These are phyloP conservation scores for Trichomonas tenax DNA, from an alignment of 208 protist species.

Conservation along the genomic window DNA sequence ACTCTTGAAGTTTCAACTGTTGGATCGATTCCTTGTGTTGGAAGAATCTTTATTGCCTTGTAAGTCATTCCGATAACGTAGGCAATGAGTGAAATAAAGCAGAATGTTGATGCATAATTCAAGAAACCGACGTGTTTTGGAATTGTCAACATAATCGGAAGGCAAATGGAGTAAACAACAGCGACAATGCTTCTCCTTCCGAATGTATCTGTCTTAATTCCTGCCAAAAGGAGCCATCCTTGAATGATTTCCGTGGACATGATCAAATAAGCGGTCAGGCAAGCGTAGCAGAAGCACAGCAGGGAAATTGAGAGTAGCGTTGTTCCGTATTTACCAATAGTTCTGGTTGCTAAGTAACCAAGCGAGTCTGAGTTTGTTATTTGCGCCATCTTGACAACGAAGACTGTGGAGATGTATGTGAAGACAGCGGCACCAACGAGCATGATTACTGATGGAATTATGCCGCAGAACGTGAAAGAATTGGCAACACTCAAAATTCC, in stretches of 20 bases:
- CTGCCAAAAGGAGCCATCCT: not conserved
- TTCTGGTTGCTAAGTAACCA: not conserved
- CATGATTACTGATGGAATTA: not conserved
- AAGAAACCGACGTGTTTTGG: not conserved
- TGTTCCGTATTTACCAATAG: not conserved
- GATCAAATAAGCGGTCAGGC: not conserved
- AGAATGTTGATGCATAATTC: not conserved
- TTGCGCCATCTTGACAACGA: not conserved
- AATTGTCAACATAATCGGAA: not conserved
- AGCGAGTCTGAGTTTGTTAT: not conserved
- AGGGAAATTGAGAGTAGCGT: not conserved
- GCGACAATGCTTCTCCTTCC: not conserved
- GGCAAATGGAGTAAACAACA: not conserved
- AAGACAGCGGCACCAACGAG: not conserved
- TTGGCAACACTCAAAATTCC: not conserved
- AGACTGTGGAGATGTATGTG: not conserved
- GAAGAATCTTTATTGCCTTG: not conserved
- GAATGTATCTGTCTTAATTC: not conserved
- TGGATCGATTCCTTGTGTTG: not conserved
- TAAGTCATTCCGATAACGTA: not conserved
- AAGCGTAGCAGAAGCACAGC: not conserved
- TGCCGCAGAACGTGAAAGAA: not conserved
- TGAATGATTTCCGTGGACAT: not conserved
- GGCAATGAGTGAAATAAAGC: not conserved
- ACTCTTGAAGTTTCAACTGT: not conserved